Conservation (phyloP, 768 basidiomycete species). For the Auricularia heimuer region DNA sequence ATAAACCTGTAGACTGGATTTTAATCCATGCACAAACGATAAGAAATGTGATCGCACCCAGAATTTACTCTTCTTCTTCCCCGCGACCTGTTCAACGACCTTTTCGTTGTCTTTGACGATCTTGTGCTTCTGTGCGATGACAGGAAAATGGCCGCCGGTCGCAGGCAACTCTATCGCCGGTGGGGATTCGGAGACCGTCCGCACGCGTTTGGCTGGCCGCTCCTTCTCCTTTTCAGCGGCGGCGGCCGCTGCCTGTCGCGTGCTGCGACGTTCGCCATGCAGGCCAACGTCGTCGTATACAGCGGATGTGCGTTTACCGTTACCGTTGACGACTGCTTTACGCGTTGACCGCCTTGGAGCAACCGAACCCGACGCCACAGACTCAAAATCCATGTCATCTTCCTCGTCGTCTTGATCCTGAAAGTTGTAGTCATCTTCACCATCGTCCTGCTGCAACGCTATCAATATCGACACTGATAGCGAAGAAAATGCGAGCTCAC, state of each 20-base stretch:
- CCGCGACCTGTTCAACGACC: constrained; percentile 64
- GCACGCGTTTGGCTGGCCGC: constrained; percentile 56
- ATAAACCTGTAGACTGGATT: constrained; percentile 31
- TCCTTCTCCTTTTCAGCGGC: constrained; percentile 29
- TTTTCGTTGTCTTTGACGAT: constrained; percentile 58
- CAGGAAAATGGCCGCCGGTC: constrained; percentile 17
- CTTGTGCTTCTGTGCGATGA: not conserved
- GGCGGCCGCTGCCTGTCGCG: not conserved
- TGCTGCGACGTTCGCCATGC: constrained; percentile 59
- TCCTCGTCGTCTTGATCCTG: constrained; percentile 29
- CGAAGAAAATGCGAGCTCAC: constrained; percentile 30
- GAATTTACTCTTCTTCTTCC: constrained; percentile 78
- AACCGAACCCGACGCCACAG: constrained; percentile 7
- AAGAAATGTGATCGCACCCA: constrained; percentile 35
- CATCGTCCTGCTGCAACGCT: constrained; percentile 34
- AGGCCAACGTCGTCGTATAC: constrained; percentile 37
- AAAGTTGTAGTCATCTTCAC: constrained; percentile 52
- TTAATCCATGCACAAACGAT: not conserved
- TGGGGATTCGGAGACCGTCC: constrained; percentile 59
- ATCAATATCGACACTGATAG: constrained; percentile 14
- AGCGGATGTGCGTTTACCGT: constrained; percentile 37
- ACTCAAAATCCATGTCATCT: constrained; percentile 29
- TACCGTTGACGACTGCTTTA: constrained; percentile 35
- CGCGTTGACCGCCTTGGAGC: constrained; percentile 34
- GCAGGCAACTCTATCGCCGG: constrained; percentile 31